phyloP scores from a whole-genome alignment of 306 rosid genomes.

The Arachis stenosperma region DNA sequence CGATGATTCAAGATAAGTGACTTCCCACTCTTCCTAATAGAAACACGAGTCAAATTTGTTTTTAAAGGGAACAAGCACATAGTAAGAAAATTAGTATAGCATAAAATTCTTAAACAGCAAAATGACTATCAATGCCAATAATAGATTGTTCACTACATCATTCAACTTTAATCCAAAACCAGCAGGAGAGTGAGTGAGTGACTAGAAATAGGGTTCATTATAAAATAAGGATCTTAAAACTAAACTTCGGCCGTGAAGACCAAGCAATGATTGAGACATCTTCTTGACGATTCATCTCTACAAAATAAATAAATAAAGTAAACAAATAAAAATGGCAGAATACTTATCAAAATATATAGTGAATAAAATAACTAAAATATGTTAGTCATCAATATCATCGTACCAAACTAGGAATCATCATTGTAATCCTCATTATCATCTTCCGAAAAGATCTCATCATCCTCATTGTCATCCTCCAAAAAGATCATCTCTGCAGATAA shows the following conservation, averaged over 20 bases:
- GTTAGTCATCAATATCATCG: not conserved
- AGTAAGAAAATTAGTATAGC: not conserved
- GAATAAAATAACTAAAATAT: not conserved
- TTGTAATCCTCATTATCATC: too few relatives aligned
- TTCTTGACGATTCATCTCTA: not conserved
- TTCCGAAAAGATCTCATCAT: not conserved
- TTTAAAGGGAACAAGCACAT: not conserved
- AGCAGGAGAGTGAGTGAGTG: not conserved
- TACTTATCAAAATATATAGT: not conserved
- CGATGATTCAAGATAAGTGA: conserved; percentile 84
- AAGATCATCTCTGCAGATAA: not conserved
- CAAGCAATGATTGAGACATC: not conserved
- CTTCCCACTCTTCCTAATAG: too few relatives aligned
- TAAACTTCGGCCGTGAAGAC: not conserved
- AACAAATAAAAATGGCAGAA: too few relatives aligned
- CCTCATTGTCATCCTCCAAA: not conserved
- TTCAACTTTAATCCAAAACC: not conserved
- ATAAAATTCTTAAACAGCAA: not conserved
- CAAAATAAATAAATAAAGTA: not conserved
- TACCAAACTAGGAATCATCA: too few relatives aligned
- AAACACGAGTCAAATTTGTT: too few relatives aligned
- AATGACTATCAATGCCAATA: not conserved
- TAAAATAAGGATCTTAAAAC: not conserved
- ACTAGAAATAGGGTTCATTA: not conserved
- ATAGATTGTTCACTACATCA: not conserved